Evolutionary conservation across 2,329 filamentous ascomycete species (phyloP).

Genomic region (Monosporascus sp.): DNA sequence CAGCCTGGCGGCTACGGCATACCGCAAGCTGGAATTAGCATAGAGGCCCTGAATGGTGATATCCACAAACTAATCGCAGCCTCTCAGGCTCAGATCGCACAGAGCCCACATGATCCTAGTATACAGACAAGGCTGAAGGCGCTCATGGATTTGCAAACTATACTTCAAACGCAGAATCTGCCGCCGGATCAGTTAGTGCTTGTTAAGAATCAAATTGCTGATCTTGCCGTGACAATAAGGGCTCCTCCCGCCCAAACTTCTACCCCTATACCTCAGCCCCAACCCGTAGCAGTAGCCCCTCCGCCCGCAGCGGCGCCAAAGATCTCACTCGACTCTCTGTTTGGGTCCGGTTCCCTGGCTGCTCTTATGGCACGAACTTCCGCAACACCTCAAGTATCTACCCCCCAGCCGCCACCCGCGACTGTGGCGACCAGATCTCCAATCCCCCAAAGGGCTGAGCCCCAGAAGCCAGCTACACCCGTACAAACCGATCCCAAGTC

Average conservation of each 20-base stretch:
- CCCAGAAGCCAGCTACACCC: conserved; percentile 31
- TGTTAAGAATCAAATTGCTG: conserved; percentile 79
- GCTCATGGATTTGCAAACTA: conserved; percentile 75
- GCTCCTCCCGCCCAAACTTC: conserved; percentile 38
- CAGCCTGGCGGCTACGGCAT: conserved; percentile 34
- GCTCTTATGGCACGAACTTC: conserved; percentile 51
- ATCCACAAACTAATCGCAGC: conserved; percentile 72
- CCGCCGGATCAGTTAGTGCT: conserved; percentile 76
- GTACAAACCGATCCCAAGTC: conserved; percentile 46
- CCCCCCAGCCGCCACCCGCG: conserved; percentile 38
- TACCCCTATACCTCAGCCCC: conserved; percentile 32
- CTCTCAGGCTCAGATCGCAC: conserved; percentile 68
- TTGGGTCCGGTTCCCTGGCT: conserved; percentile 56
- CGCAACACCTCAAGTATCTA: conserved; percentile 42
- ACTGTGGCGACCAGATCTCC: conserved; percentile 44
- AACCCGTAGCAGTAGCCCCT: conserved; percentile 32
- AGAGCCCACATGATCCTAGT: conserved; percentile 69
- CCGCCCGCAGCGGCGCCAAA: conserved; percentile 28
- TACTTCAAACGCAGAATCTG: conserved; percentile 72
- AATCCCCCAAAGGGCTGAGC: conserved; percentile 36
- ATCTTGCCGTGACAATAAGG: conserved; percentile 62
- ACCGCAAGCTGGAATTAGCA: conserved; percentile 47
- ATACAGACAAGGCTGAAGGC: conserved; percentile 78
- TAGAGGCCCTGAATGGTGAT: conserved; percentile 76
- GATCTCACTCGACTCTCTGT: conserved; percentile 53